These are phyloP conservation scores for Ceratobasidium papillatum DNA, from an alignment of 1,284 basidiomycete genomes.

Conservation along the genomic window DNA sequence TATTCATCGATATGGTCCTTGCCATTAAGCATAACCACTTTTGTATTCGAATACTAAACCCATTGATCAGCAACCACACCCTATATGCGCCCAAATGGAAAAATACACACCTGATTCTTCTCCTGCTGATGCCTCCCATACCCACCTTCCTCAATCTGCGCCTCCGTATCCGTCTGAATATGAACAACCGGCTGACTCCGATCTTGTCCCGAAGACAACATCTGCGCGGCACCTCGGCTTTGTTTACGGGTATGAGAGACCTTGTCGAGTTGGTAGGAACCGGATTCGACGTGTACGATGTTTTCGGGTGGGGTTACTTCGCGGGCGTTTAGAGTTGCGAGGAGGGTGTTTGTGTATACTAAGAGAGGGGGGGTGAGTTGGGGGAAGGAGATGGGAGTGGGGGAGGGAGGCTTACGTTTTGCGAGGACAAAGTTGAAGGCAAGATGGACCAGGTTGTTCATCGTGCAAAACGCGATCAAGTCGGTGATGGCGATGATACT, in stretches of 20 bases:
- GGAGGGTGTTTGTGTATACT: constrained; percentile 24
- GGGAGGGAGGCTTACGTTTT: constrained; percentile 47
- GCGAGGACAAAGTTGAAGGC: constrained; percentile 53
- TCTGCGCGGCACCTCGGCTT: not conserved
- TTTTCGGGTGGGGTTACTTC: constrained; percentile 12
- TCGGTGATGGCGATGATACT: constrained; percentile 49
- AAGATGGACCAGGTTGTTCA: constrained; percentile 50
- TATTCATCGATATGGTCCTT: not conserved
- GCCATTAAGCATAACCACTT: not conserved
- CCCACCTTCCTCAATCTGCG: not conserved
- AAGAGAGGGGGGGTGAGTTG: not conserved
- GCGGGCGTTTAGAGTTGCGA: constrained; percentile 25
- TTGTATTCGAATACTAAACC: not conserved
- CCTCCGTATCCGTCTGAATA: constrained; percentile 26
- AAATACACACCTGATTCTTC: not conserved
- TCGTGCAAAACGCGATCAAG: constrained; percentile 49
- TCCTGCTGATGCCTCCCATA: not conserved
- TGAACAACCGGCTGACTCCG: constrained; percentile 17
- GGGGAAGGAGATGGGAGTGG: not conserved
- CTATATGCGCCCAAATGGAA: not conserved
- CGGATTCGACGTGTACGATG: constrained; percentile 13
- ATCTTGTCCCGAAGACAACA: not conserved
- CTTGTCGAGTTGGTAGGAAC: constrained; percentile 18
- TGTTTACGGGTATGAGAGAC: not conserved
- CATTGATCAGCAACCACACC: no score